These are phyloP conservation scores for Flueggea neowawraea DNA, from an alignment of 441 rosid genomes.

Conservation along the genomic window DNA sequence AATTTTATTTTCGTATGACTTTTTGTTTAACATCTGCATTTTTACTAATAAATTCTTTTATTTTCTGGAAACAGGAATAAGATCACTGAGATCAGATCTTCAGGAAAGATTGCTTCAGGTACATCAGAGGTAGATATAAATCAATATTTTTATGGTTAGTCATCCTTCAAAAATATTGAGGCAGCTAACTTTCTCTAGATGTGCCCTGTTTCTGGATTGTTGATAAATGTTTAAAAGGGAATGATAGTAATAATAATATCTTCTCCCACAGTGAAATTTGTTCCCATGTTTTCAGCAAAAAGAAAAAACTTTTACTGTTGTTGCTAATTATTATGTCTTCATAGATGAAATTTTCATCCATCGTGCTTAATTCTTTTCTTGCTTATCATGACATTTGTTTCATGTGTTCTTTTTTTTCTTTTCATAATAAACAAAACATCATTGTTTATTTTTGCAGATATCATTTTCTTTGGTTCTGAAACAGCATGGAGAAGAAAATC, in stretches of 20 bases:
- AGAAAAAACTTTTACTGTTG: constrained; percentile 1
- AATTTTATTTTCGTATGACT: neutral
- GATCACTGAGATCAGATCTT: constrained; percentile 51
- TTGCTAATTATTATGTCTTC: neutral
- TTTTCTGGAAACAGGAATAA: constrained; percentile 43
- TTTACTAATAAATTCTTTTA: constrained; percentile 5
- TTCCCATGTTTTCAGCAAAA: neutral
- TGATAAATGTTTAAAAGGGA: no score
- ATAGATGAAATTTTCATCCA: neutral
- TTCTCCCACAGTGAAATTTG: no score
- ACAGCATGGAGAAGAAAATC: constrained; percentile 47
- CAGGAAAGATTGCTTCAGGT: constrained; percentile 77
- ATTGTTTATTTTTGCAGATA: constrained; percentile 39
- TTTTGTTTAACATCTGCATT: neutral
- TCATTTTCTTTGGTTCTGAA: constrained; percentile 60
- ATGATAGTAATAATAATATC: no score
- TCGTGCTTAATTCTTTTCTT: neutral
- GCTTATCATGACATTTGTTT: neutral
- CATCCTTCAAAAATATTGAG: neutral
- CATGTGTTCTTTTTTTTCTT: no score
- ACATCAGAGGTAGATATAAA: constrained; percentile 67
- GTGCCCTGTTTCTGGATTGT: neutral
- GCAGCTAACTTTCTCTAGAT: neutral
- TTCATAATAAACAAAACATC: neutral
- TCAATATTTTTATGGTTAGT: neutral